Evolutionary conservation across 805 yeast species (phyloP).

Genomic region (Candida stauntonica): DNA sequence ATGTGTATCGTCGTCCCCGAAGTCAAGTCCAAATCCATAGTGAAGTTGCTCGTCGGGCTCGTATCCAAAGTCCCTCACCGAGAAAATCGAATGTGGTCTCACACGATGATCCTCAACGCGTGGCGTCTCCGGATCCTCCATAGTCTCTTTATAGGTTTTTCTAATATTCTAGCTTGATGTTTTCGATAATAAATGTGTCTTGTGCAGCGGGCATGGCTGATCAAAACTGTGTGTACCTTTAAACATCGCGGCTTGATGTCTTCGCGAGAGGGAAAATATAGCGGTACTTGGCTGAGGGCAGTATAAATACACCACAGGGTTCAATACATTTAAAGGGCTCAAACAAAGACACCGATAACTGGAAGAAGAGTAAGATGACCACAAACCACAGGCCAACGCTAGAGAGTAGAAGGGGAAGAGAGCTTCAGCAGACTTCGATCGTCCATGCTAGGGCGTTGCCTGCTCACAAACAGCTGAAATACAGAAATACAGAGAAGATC

Average conservation of each 20-base stretch:
- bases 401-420: constrained; percentile 56
- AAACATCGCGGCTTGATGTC: no score
- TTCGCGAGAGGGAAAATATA: no score
- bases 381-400: constrained; percentile 69
- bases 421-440: constrained; percentile 39
- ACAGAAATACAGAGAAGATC: constrained; percentile 25
- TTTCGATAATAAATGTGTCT: no score
- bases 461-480: constrained; percentile 51
- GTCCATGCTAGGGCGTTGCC: constrained; percentile 51
- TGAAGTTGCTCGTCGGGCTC: constrained; percentile 64
- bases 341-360: background rate
- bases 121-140: background rate
- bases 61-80: constrained; percentile 82
- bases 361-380: constrained; percentile 39
- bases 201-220: no score
- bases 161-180: background rate
- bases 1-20: constrained; percentile 20
- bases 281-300: no score
- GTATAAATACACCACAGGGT: no score
- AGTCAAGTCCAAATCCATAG: constrained; percentile 34
- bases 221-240: no score
- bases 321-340: no score
- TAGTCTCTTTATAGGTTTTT: background rate
- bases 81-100: constrained; percentile 28
- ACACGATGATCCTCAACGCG: background rate